Evolutionary conservation across 768 basidiomycete genomes (phyloP).

Genomic region (Auricularia auricula-judae): DNA sequence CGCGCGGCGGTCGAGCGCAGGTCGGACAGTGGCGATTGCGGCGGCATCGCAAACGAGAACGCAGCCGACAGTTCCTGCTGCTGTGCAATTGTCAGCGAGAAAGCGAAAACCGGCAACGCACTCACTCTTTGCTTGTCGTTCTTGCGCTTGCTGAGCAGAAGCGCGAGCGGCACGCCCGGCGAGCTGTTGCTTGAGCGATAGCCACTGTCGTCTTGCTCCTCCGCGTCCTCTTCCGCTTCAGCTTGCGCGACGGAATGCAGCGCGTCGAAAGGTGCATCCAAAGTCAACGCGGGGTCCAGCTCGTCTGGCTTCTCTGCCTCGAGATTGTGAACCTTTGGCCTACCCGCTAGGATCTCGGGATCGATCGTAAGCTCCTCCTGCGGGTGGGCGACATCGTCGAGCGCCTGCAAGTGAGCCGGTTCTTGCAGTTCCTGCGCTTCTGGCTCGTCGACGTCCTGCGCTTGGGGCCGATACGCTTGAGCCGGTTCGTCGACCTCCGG

Average conservation of each 20-base stretch:
- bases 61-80: background rate
- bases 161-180: background rate
- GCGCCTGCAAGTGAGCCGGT: too few relatives aligned
- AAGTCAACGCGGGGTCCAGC: too few relatives aligned
- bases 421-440: too few relatives aligned
- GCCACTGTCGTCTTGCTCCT: background rate
- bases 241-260: background rate
- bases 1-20: background rate
- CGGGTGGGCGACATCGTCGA: too few relatives aligned
- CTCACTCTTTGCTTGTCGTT: background rate
- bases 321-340: too few relatives aligned
- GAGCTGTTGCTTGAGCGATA: background rate
- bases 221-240: background rate
- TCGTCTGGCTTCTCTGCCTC: too few relatives aligned
- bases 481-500: background rate
- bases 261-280: too few relatives aligned
- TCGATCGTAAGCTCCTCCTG: too few relatives aligned
- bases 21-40: background rate
- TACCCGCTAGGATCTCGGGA: too few relatives aligned
- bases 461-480: too few relatives aligned
- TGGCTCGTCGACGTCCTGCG: too few relatives aligned
- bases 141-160: background rate
- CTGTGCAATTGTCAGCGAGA: background rate
- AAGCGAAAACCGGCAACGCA: background rate
- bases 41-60: background rate